Evolutionary conservation across 768 basidiomycete genomes (phyloP).

Genomic region (Kwoniella europaea): DNA sequence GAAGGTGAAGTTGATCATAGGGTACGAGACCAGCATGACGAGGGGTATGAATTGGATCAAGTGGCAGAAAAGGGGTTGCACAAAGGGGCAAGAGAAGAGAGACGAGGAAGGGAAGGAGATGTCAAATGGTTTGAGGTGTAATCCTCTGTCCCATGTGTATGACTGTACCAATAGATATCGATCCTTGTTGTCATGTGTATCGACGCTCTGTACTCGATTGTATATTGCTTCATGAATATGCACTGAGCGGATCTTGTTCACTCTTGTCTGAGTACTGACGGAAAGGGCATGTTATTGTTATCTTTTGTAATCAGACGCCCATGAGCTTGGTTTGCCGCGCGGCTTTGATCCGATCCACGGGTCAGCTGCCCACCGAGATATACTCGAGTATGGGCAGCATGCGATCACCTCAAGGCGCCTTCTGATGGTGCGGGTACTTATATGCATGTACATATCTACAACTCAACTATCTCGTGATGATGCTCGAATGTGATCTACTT

Average conservation of each 20-base stretch:
- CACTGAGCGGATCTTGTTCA: neutral
- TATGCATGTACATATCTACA: too few species aligned
- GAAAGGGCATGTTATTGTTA: neutral
- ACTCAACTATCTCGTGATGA: too few species aligned
- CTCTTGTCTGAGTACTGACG: too few species aligned
- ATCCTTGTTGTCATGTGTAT: neutral
- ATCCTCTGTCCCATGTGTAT: neutral
- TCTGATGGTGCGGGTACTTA: neutral
- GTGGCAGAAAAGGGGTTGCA: neutral
- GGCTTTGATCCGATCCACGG: neutral
- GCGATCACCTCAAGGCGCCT: neutral
- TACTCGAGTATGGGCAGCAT: too few species aligned
- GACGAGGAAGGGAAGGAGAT: neutral
- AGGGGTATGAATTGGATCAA: neutral
- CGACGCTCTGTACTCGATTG: neutral
- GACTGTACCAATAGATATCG: too few species aligned
- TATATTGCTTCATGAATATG: neutral
- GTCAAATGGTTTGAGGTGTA: constrained; percentile 19
- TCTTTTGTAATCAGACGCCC: neutral
- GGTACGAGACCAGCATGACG: neutral
- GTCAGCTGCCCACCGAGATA: too few species aligned
- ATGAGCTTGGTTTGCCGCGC: neutral
- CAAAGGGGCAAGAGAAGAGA: neutral
- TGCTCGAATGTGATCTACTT: too few species aligned
- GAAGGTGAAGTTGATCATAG: constrained; percentile 2